These are phyloP conservation scores for Verticillium klebahnii DNA, from an alignment of 2,329 filamentous ascomycete genomes.

Conservation along the genomic window DNA sequence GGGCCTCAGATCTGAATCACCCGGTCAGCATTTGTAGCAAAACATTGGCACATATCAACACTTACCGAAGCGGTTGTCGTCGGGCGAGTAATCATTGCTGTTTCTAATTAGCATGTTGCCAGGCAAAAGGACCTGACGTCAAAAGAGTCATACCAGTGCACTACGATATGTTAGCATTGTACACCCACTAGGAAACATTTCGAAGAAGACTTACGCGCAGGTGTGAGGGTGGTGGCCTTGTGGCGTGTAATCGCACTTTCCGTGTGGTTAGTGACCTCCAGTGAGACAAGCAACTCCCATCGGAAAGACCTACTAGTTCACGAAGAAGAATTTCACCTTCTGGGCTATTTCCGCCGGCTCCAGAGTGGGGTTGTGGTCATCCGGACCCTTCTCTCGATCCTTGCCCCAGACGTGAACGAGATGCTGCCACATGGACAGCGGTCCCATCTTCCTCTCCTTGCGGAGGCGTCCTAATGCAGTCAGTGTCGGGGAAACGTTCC, in stretches of 20 bases:
- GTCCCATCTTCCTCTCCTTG: constrained; percentile 42
- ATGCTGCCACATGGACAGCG: constrained; percentile 40
- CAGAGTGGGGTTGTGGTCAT: constrained; percentile 23
- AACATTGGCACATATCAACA: background rate
- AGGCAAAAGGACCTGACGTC: no score
- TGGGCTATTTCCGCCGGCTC: constrained; percentile 35
- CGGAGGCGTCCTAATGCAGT: constrained; percentile 29
- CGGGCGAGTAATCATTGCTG: constrained; percentile 17
- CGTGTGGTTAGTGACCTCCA: background rate
- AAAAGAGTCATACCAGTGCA: background rate
- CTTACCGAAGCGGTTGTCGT: constrained; percentile 21
- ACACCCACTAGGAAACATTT: background rate
- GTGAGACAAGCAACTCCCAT: background rate
- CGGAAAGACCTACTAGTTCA: constrained; percentile 35
- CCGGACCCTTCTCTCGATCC: constrained; percentile 19
- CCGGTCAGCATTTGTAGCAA: constrained; percentile 1
- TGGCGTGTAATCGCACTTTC: constrained; percentile 4
- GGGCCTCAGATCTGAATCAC: constrained; percentile 13
- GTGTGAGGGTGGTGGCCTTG: constrained; percentile 14
- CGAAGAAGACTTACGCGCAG: background rate
- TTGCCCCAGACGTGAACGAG: constrained; percentile 41
- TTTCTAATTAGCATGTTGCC: background rate
- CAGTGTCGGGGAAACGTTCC: constrained; percentile 4
- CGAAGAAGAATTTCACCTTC: constrained; percentile 38
- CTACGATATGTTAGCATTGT: background rate